A percentile compares a stretch with the other conserved stretches of the same genome.
phyloP scores from a whole-genome alignment of 345 rosid species.

The Camelina laxa region DNA sequence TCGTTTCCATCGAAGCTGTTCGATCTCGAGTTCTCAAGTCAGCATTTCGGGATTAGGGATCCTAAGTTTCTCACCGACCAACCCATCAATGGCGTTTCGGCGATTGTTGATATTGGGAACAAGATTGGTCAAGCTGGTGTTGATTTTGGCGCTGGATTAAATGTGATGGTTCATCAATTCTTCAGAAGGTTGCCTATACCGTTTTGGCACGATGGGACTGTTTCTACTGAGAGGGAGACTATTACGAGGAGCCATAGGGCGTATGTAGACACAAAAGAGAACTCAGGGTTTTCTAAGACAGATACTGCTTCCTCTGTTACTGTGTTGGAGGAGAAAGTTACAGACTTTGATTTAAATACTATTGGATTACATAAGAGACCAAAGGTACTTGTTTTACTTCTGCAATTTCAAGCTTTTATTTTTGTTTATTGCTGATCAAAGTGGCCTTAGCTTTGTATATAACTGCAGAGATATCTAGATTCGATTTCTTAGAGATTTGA shows the following conservation, averaged over 20 bases:
- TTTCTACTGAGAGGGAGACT: slow-evolving; percentile 39
- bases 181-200: slow-evolving; percentile 75
- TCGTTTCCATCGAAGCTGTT: slow-evolving; percentile 66
- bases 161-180: slow-evolving; percentile 80
- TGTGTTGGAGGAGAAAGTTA: slow-evolving; percentile 54
- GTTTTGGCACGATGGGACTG: slow-evolving; percentile 61
- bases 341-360: slow-evolving; percentile 59
- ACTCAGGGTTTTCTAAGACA: slow-evolving; percentile 48
- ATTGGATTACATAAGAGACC: slow-evolving; percentile 62
- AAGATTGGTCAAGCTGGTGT: slow-evolving; percentile 88
- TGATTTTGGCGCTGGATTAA: slow-evolving; percentile 79
- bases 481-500: slow-evolving; percentile 1
- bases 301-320: slow-evolving; percentile 42
- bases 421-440: slow-evolving; percentile 1
- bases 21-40: slow-evolving; percentile 69
- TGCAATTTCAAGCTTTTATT: not conserved
- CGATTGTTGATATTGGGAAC: slow-evolving; percentile 76
- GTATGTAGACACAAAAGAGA: slow-evolving; percentile 42
- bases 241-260: slow-evolving; percentile 40
- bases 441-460: not conserved
- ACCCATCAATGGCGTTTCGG: slow-evolving; percentile 63
- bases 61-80: slow-evolving; percentile 51
- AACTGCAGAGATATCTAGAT: not conserved
- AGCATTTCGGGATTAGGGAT: slow-evolving; percentile 52
- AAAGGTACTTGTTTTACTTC: slow-evolving; percentile 56